Evolutionary conservation across 2,329 filamentous ascomycete genomes (phyloP).

Genomic region (Colletotrichum graminicola): DNA sequence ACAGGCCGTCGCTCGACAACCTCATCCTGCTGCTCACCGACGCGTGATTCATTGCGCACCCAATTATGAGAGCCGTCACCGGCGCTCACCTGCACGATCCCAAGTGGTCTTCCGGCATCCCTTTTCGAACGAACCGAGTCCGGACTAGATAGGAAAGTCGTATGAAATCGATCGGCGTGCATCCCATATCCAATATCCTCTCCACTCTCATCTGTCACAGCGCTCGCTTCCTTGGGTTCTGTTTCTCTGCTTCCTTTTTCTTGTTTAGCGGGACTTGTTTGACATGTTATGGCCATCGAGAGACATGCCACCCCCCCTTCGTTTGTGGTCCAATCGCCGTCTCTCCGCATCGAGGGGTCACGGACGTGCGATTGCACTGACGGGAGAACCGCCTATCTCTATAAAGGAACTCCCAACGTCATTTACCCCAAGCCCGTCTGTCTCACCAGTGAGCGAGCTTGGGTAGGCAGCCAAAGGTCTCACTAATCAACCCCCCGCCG

Average conservation of each 20-base stretch:
- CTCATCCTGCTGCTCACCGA: constrained; percentile 12
- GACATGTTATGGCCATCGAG: not conserved
- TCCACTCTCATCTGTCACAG: not conserved
- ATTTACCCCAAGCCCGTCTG: not conserved
- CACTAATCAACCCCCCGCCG: not conserved
- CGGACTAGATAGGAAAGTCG: not conserved
- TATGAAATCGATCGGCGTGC: constrained; percentile 24
- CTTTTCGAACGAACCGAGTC: not conserved
- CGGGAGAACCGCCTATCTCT: not conserved
- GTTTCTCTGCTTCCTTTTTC: not conserved
- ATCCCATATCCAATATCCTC: not conserved
- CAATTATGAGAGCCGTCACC: constrained; percentile 11
- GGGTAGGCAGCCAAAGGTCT: no score
- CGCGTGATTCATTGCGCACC: not conserved
- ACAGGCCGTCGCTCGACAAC: not conserved
- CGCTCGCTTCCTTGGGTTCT: constrained; percentile 8
- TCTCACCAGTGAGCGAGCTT: not conserved
- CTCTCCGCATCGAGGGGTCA: not conserved
- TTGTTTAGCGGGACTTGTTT: not conserved
- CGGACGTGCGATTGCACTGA: not conserved
- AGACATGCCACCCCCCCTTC: not conserved
- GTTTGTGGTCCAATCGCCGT: not conserved
- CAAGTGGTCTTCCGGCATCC: not conserved
- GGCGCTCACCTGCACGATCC: not conserved
- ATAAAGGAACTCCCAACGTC: not conserved